A percentile compares a stretch with the other conserved stretches of the same genome.
phyloP scores from a whole-genome alignment of 179 eudicot genomes.

The Drosera spatulata region DNA sequence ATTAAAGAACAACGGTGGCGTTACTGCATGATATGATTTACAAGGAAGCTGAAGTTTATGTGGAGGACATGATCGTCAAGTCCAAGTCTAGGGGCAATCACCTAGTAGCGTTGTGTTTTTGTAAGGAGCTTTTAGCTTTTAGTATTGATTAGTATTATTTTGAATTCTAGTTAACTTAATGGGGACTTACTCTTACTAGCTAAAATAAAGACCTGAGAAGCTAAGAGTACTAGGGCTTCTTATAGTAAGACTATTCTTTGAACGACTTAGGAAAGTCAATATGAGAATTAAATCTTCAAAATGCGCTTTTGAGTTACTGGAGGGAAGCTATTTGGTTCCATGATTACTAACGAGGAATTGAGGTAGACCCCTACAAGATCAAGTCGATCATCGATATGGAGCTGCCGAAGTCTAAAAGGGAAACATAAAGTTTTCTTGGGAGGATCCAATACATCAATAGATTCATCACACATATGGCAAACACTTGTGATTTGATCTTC shows the following conservation, averaged over 20 bases:
- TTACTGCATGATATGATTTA: not conserved
- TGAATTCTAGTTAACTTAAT: too few species aligned
- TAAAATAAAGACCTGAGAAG: too few species aligned
- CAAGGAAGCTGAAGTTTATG: not conserved
- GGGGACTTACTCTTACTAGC: too few species aligned
- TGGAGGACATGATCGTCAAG: not conserved
- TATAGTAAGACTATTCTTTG: too few species aligned
- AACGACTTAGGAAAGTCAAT: not conserved
- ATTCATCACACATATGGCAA: not conserved
- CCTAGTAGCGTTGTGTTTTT: not conserved
- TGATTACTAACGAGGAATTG: not conserved
- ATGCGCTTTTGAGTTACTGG: not conserved
- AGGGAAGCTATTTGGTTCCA: slow-evolving; percentile 2
- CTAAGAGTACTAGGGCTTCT: too few species aligned
- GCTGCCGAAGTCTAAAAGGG: not conserved
- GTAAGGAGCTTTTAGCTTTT: too few species aligned
- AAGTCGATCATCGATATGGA: not conserved
- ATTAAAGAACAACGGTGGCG: not conserved
- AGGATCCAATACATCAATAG: not conserved
- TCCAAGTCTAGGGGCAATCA: not conserved
- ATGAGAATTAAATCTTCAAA: slow-evolving; percentile 2
- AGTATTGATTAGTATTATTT: too few species aligned
- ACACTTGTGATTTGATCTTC: not conserved
- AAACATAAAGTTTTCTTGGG: not conserved
- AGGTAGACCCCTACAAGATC: slow-evolving; percentile 3